Evolutionary conservation across 345 rosid genomes (phyloP).

Genomic region (Linum trigynum): DNA sequence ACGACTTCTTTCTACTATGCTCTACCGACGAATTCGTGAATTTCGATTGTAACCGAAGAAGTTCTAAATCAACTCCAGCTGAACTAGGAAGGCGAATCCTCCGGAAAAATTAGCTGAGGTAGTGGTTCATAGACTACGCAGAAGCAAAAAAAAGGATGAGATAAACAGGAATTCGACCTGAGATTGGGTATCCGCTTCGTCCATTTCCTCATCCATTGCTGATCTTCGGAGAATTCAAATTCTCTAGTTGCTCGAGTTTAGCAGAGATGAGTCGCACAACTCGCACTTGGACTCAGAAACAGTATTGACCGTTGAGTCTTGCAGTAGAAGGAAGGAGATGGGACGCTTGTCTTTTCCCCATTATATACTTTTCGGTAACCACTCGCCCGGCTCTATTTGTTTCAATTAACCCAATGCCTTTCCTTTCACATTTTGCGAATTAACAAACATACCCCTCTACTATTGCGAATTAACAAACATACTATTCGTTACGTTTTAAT

Average conservation of each 20-base stretch:
- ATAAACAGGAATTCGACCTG: constrained; percentile 35
- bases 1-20: no score
- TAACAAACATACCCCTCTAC: no score
- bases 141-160: neutral
- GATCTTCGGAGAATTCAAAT: constrained; percentile 1
- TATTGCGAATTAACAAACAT: no score
- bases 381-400: no score
- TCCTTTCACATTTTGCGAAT: no score
- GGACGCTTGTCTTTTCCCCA: no score
- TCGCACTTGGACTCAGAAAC: neutral
- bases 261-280: neutral
- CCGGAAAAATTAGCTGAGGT: neutral
- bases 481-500: no score
- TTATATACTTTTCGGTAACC: no score
- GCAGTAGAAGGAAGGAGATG: no score
- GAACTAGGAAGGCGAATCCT: neutral
- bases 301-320: neutral
- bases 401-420: no score
- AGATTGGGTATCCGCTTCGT: constrained; percentile 51
- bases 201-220: constrained; percentile 46
- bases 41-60: neutral
- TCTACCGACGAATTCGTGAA: no score
- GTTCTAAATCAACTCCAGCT: neutral
- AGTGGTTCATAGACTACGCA: neutral
- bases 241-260: neutral